Percentiles rank a stretch among this genome's conserved stretches.
phyloP scores from a whole-genome alignment of 73 alveolate species.

The Symbiodinium natans region DNA sequence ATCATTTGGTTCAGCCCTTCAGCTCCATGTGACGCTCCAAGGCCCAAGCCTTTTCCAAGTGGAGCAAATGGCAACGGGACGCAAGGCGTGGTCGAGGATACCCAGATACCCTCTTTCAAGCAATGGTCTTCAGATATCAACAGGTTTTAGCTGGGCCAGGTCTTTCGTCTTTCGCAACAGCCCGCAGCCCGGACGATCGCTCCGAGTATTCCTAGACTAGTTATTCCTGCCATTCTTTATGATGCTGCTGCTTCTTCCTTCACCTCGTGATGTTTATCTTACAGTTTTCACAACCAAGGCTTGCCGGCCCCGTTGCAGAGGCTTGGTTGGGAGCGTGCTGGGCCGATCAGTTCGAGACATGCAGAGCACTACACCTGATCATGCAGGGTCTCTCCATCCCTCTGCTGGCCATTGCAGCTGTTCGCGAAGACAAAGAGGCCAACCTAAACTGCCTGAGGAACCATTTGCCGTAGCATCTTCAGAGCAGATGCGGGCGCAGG shows the following conservation, averaged over 20 bases:
- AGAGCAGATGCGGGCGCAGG: too few relatives aligned
- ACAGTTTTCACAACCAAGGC: background rate
- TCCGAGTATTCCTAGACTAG: too few relatives aligned
- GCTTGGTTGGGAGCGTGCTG: background rate
- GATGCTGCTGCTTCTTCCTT: too few relatives aligned
- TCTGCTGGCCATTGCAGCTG: constrained; percentile 8
- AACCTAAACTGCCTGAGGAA: too few relatives aligned
- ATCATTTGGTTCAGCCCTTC: too few relatives aligned
- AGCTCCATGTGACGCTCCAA: background rate
- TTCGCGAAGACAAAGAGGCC: constrained; percentile 1
- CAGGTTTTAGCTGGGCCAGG: background rate
- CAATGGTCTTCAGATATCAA: background rate
- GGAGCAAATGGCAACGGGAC: background rate
- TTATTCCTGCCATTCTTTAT: too few relatives aligned
- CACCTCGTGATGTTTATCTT: too few relatives aligned
- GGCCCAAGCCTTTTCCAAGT: constrained; percentile 16
- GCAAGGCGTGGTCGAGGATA: background rate
- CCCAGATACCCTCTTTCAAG: too few relatives aligned
- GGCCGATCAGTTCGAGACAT: too few relatives aligned
- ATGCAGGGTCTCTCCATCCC: constrained; percentile 1
- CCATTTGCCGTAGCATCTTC: too few relatives aligned
- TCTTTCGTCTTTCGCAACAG: background rate
- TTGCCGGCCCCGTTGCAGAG: background rate
- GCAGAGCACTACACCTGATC: too few relatives aligned
- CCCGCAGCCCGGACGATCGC: background rate